A percentile compares a stretch with the other conserved stretches of the same genome.
Evolutionary conservation across 306 rosid genomes (phyloP).

Genomic region (Pueraria montana): DNA sequence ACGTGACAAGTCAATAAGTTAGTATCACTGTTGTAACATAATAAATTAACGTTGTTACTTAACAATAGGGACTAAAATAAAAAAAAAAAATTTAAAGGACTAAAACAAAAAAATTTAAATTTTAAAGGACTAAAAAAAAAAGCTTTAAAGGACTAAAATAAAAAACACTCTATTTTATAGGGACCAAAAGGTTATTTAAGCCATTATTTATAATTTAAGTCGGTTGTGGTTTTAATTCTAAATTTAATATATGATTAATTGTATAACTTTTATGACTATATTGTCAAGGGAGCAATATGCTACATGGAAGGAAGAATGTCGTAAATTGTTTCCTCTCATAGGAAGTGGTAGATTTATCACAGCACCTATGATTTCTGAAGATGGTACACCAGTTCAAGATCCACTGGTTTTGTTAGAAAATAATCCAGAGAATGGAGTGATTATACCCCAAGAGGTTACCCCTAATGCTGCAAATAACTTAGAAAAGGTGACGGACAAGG

Average conservation of each 20-base stretch:
- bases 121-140: too few relatives aligned
- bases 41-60: too few relatives aligned
- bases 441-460: conserved; percentile 51
- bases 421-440: conserved; percentile 59
- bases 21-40: too few relatives aligned
- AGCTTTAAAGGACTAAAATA: too few relatives aligned
- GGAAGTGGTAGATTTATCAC: conserved; percentile 97
- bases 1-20: too few relatives aligned
- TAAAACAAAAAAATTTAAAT: too few relatives aligned
- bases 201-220: background rate
- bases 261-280: conserved; percentile 1
- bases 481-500: conserved; percentile 65
- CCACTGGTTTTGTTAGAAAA: conserved; percentile 82
- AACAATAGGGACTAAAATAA: too few relatives aligned
- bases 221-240: background rate
- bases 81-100: too few relatives aligned
- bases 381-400: conserved; percentile 82
- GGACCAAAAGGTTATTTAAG: too few relatives aligned
- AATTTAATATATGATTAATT: conserved; percentile 20
- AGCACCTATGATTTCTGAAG: conserved; percentile 83
- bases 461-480: conserved; percentile 38
- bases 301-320: conserved; percentile 86
- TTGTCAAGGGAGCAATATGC: conserved; percentile 71
- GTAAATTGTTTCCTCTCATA: conserved; percentile 79
- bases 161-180: background rate